These are phyloP conservation scores for Annona squamosa DNA, from an alignment of 164 flowering plant species.

Conservation along the genomic window DNA sequence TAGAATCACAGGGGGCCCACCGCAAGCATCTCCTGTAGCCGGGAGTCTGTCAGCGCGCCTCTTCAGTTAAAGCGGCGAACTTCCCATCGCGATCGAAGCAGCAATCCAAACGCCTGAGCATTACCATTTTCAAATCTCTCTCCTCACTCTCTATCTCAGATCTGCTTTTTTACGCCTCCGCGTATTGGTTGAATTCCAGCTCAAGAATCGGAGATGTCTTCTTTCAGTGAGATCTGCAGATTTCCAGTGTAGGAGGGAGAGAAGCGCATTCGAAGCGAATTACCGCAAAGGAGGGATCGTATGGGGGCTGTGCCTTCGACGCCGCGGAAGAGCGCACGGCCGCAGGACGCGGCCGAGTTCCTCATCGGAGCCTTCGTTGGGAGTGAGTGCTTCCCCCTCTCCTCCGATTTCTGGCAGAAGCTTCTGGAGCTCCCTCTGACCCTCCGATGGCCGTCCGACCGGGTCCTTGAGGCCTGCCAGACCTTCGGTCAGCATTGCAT, in stretches of 20 bases:
- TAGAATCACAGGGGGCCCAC: no score
- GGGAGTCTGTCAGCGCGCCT: background rate
- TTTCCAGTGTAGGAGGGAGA: background rate
- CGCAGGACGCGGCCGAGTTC: slow-evolving; percentile 68
- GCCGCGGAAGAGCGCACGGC: slow-evolving; percentile 45
- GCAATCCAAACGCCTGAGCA: background rate
- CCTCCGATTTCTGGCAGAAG: slow-evolving; percentile 85
- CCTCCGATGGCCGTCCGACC: slow-evolving; percentile 58
- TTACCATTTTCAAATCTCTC: background rate
- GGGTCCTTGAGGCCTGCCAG: slow-evolving; percentile 65
- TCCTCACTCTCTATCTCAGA: slow-evolving; percentile 1
- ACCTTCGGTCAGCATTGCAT: slow-evolving; percentile 43
- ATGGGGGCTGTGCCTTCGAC: slow-evolving; percentile 94
- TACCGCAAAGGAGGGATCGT: background rate
- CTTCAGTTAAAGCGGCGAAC: background rate
- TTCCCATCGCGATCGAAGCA: background rate
- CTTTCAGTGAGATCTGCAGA: background rate
- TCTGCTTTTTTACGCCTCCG: background rate
- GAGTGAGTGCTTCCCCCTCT: slow-evolving; percentile 62
- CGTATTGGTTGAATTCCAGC: background rate
- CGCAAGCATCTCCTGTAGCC: background rate
- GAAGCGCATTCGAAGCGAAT: background rate
- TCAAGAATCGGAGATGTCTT: background rate
- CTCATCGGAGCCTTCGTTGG: slow-evolving; percentile 73
- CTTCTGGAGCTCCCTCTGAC: slow-evolving; percentile 75